Percentiles rank a stretch among this genome's conserved stretches.
phyloP scores from a whole-genome alignment of 768 basidiomycete species.

The Mycena kentingensis region DNA sequence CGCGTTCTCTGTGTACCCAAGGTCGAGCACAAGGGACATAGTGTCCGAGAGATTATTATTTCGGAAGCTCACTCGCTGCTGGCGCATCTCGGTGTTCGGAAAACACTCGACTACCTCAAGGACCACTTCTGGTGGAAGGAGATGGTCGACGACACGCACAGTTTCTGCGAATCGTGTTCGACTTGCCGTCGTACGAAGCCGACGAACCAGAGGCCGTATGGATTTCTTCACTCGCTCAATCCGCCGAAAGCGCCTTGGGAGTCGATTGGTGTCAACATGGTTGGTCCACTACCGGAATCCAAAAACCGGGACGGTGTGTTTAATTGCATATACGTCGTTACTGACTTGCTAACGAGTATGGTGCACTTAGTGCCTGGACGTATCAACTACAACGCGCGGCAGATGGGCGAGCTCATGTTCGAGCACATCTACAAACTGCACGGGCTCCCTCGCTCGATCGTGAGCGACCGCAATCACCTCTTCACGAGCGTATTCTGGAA shows the following conservation, averaged over 20 bases:
- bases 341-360: constrained; percentile 28
- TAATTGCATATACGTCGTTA: constrained; percentile 28
- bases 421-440: constrained; percentile 29
- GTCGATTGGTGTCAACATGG: constrained; percentile 24
- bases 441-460: constrained; percentile 30
- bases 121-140: constrained; percentile 18
- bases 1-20: constrained; percentile 24
- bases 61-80: constrained; percentile 29
- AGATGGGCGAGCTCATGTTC: constrained; percentile 31
- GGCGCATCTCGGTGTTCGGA: constrained; percentile 27
- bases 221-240: constrained; percentile 19
- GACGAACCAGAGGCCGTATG: constrained; percentile 16
- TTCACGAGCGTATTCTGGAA: constrained; percentile 33
- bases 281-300: constrained; percentile 20
- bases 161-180: constrained; percentile 10
- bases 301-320: constrained; percentile 22
- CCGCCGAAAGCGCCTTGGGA: constrained; percentile 28
- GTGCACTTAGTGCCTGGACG: constrained; percentile 26
- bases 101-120: constrained; percentile 25
- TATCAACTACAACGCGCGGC: constrained; percentile 21
- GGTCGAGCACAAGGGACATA: neutral
- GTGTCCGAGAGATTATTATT: constrained; percentile 25
- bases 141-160: constrained; percentile 9
- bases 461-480: constrained; percentile 29
- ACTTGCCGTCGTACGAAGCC: constrained; percentile 11